Evolutionary conservation across 345 rosid species (phyloP), one percentile per base, ranked within the genome.

Genomic region (Gossypium sturtianum): DNA sequence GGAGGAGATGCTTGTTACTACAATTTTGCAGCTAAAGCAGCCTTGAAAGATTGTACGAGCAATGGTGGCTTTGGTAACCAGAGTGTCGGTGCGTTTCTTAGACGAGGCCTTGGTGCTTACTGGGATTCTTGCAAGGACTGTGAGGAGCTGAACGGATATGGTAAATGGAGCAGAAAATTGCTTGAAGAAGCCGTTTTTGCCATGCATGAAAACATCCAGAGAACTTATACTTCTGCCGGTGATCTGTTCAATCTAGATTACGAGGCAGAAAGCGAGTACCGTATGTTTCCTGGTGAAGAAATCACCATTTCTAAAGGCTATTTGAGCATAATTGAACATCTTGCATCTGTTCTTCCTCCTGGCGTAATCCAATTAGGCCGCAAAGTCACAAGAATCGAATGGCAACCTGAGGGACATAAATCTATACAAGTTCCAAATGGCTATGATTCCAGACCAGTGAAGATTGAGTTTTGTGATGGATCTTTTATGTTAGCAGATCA

Each of bases 241-340:
- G 96, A 95, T 76, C 91, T 95, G 61, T 74, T 60, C 1, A 85
- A 78, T 70, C 91, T 95, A 4, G 96, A 95, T 83, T 92, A 78
- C 66, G 68, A 62, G 44, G 98, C 99, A 54, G 99, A 95, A 76
- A 90, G 97, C 1, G 98, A 95, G 86, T 95, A 95, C 63, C 80
- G 80, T 41, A 84, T 93, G 99, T 95, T 90, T 80, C 93, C 96
- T 2, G 98, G 95, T 6, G 98, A 95, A 77, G 99, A 95, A 81
- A 86, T 91, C 84, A 95, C 99, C n/a, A 90, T 95, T 51, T 97
- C 99, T 13, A 93, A 87, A 77, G 99, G 99, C 20, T 95, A 93
- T 77, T 79, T 80, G 53, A 89, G 87, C 74, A 76, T 95, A 59
- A 85, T 93, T 22, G 34, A 66, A 66, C 4, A 66, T 15, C 78